Percentiles rank a stretch among this genome's conserved stretches.
Evolutionary conservation across 495 filamentous ascomycete species (phyloP).

Genomic region (Aspergillus sclerotiicarbonarius): DNA sequence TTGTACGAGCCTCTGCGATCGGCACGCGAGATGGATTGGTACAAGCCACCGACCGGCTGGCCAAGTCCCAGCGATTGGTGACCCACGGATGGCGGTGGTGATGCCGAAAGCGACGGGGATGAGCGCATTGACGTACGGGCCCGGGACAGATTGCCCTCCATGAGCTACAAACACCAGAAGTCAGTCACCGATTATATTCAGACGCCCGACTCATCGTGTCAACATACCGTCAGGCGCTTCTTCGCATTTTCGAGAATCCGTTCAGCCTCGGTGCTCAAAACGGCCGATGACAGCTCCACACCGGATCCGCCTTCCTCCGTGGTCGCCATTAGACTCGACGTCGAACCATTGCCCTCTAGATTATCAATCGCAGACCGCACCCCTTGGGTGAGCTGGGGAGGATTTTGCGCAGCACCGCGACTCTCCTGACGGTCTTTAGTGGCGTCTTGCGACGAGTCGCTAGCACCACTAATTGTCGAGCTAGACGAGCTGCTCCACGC

Average conservation of each 20-base stretch:
- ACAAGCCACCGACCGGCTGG: conserved; percentile 40
- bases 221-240: conserved; percentile 75
- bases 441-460: conserved; percentile 24
- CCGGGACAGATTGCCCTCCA: conserved; percentile 84
- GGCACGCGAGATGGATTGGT: conserved; percentile 41
- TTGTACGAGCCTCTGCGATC: conserved; percentile 37
- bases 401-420: conserved; percentile 3
- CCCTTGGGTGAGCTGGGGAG: conserved; percentile 12
- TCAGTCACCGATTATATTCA: conserved; percentile 6
- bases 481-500: conserved; percentile 37
- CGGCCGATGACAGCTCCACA: conserved; percentile 62
- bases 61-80: conserved; percentile 27
- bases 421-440: conserved; percentile 18
- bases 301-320: conserved; percentile 35
- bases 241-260: conserved; percentile 90
- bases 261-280: conserved; percentile 79
- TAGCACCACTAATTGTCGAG: conserved; percentile 41
- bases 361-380: conserved; percentile 1
- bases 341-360: conserved; percentile 13
- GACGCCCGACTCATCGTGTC: background rate
- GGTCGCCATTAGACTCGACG: conserved; percentile 20
- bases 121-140: conserved; percentile 70
- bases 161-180: conserved; percentile 56
- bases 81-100: conserved; percentile 34
- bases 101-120: conserved; percentile 57